phyloP scores from a whole-genome alignment of 208 protist species.

The Leishmania lainsoni region DNA sequence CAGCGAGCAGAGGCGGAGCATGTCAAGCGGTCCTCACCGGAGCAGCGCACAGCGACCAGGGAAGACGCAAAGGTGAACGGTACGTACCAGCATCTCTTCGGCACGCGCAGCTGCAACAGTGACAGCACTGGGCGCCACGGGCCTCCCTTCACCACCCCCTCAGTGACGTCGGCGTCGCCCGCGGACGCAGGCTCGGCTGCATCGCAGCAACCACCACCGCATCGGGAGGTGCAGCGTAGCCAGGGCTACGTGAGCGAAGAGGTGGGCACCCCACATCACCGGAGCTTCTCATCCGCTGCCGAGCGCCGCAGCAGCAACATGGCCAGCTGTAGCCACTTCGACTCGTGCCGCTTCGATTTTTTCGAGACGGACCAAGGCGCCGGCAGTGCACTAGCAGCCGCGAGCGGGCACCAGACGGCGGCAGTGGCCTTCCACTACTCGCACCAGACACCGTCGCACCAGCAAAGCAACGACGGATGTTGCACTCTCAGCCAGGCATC shows the following conservation, averaged over 20 bases:
- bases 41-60: constrained; percentile 15
- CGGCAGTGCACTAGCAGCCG: neutral
- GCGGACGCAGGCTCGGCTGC: too few relatives aligned
- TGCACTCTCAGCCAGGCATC: neutral
- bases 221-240: neutral
- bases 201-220: neutral
- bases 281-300: neutral
- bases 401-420: neutral
- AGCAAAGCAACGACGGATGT: neutral
- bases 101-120: neutral
- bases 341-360: neutral
- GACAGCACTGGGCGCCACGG: neutral
- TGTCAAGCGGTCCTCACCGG: constrained; percentile 20
- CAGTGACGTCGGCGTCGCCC: neutral
- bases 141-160: neutral
- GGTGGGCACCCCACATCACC: neutral
- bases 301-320: neutral
- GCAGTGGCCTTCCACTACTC: neutral
- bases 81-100: neutral
- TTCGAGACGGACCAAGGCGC: neutral
- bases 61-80: neutral
- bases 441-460: neutral
- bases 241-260: neutral
- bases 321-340: neutral
- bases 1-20: constrained; percentile 11